Conservation (phyloP, 2,329 filamentous ascomycete species). For the Claviceps monticola region DNA sequence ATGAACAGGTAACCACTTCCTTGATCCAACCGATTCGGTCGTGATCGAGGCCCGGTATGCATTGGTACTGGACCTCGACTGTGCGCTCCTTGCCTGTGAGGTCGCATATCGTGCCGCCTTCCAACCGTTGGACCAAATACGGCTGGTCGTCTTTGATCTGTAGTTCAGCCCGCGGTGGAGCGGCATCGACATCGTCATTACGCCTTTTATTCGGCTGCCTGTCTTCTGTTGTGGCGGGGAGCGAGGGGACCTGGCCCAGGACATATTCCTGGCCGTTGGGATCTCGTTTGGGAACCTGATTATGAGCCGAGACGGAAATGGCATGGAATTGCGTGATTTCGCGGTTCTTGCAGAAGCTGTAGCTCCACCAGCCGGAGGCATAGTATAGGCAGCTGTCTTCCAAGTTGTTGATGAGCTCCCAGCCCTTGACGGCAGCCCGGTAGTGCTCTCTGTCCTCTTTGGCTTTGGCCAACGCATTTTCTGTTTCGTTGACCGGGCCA, state of each 20-base stretch:
- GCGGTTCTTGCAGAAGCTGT: constrained; percentile 82
- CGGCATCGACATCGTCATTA: constrained; percentile 7
- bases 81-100: constrained; percentile 68
- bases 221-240: constrained; percentile 15
- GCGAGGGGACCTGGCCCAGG: constrained; percentile 43
- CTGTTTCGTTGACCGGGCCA: constrained; percentile 46
- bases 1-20: constrained; percentile 79
- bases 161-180: constrained; percentile 43
- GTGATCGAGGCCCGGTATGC: constrained; percentile 56
- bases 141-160: constrained; percentile 72
- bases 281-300: constrained; percentile 65
- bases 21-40: constrained; percentile 88
- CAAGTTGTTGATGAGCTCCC: constrained; percentile 66
- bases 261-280: constrained; percentile 62
- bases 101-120: constrained; percentile 72
- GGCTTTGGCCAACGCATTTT: constrained; percentile 51
- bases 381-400: constrained; percentile 74
- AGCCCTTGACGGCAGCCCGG: constrained; percentile 62
- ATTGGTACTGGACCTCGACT: constrained; percentile 72
- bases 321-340: constrained; percentile 87
- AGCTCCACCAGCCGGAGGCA: constrained; percentile 87
- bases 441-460: constrained; percentile 71
- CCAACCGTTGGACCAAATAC: constrained; percentile 73
- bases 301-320: constrained; percentile 50
- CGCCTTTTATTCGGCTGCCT: constrained; percentile 8